phyloP scores from a whole-genome alignment of 495 filamentous ascomycete species.

The Talaromyces thailandensis region DNA sequence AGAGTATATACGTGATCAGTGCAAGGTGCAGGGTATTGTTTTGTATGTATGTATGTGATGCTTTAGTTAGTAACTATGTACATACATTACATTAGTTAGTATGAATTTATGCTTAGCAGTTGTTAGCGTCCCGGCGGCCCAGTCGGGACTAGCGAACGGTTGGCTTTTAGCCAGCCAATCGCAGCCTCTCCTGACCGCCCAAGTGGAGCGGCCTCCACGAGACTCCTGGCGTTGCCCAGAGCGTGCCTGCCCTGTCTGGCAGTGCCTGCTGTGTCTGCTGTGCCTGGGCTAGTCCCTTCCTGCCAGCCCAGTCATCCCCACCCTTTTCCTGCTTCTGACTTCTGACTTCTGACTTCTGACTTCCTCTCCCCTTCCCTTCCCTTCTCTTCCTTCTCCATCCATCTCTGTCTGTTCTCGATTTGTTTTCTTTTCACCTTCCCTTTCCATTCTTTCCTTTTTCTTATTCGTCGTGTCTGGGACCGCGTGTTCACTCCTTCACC shows the following conservation, averaged over 20 bases:
- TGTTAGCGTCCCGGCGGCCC: not conserved
- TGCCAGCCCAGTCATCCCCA: not conserved
- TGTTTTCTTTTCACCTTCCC: constrained; percentile 1
- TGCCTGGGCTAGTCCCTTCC: not conserved
- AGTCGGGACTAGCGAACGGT: not conserved
- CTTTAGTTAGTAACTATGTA: no score
- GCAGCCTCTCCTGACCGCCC: not conserved
- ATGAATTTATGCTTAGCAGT: not conserved
- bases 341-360: not conserved
- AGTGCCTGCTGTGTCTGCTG: no score
- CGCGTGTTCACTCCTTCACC: constrained; percentile 10
- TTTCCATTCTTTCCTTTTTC: constrained; percentile 2
- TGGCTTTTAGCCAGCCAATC: not conserved
- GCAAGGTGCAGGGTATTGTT: no score
- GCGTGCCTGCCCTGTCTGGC: not conserved
- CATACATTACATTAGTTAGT: no score
- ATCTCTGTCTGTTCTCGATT: not conserved
- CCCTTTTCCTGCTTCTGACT: constrained; percentile 1
- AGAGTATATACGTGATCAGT: no score
- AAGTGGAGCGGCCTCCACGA: not conserved
- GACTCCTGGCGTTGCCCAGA: not conserved
- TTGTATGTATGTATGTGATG: no score
- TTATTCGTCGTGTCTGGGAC: constrained; percentile 2
- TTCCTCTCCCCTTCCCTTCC: not conserved
- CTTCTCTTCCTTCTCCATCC: not conserved